Evolutionary conservation across 2,329 filamentous ascomycete genomes (phyloP), one percentile per base, ranked within the genome.

Genomic region (Periglandula ipomoeae): DNA sequence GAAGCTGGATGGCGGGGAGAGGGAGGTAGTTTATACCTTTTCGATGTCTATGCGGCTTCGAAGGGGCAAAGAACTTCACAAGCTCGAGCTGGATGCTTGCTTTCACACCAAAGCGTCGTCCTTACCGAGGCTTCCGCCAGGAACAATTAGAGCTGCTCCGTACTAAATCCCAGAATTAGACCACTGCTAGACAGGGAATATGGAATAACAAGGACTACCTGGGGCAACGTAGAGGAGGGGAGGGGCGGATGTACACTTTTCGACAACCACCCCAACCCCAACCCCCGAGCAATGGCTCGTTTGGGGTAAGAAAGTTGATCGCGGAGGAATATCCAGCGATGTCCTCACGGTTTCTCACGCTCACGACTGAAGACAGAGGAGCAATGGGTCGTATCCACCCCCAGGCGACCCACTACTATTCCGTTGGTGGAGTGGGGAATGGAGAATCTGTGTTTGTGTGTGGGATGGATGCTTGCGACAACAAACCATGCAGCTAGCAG

Each of bases 21-120:
- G 32, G 15, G 6, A 35, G 44, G 39, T 44, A 37, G 48, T 50
- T 50, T 50, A 50, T 50, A 50, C 26, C 40, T 30, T 40, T 30
- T 44, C 44, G 11, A 32, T 13, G 7, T 23, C 22, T 15, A 23
- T 46, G 22, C n/a, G 11, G 35, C 17, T 30, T 5, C 13, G 26
- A 11, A n/a, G 27, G 39, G 30, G 43, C 26, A 7, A 40, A 17
- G 15, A 24, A 30, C 41, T 41, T 47, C 45, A 47, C 47, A 15
- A 40, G 42, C 42, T 40, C 44, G 20, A n/a, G 24, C 17, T 27
- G 24, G 20, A 46, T n/a, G 9, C 23, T 15, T 27, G 7, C 19
- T 24, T 19, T 26, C 22, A 24, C 32, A n/a, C 22, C 19, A 23
- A 10, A 17, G 11, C 3, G 2, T 23, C 30, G 7, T 5, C 26